A percentile compares a stretch with the other conserved stretches of the same genome.
These are phyloP conservation scores for Lactarius trivialis DNA, from an alignment of 768 basidiomycete species.

Conservation along the genomic window DNA sequence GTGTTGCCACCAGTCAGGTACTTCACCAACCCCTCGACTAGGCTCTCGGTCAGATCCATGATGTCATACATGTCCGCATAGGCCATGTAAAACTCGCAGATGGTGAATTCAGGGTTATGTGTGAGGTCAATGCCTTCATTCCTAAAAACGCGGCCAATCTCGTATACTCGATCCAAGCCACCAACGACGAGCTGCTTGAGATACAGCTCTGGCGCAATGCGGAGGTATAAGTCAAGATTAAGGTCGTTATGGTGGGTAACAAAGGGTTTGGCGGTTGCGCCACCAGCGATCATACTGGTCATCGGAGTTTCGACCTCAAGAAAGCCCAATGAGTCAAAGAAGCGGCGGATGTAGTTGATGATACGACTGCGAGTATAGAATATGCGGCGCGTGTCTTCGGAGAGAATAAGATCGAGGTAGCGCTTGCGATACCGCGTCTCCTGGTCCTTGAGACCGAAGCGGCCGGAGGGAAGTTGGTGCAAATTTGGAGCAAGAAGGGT, in stretches of 20 bases:
- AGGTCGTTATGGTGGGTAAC: conserved; percentile 99
- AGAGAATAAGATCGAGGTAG: conserved; percentile 96
- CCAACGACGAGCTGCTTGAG: conserved; percentile 97
- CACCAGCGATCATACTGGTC: conserved; percentile 93
- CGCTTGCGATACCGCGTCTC: conserved; percentile 98
- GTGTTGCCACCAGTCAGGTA: conserved; percentile 75
- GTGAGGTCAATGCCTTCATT: conserved; percentile 99
- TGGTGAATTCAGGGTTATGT: conserved; percentile 98
- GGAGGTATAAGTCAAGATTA: conserved; percentile 91
- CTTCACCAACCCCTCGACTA: conserved; percentile 90
- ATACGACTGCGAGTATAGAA: conserved; percentile 87
- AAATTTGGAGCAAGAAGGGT: conserved; percentile 91
- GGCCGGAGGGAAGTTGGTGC: conserved; percentile 88
- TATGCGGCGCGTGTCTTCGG: conserved; percentile 79
- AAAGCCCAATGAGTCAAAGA: conserved; percentile 86
- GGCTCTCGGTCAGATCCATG: conserved; percentile 92
- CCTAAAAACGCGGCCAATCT: conserved; percentile 96
- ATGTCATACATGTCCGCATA: conserved; percentile 99
- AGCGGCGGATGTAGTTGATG: conserved; percentile 89
- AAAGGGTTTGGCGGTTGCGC: conserved; percentile 98
- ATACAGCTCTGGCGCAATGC: conserved; percentile 95
- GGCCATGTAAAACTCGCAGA: conserved; percentile 99
- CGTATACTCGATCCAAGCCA: conserved; percentile 95
- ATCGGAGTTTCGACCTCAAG: conserved; percentile 99
- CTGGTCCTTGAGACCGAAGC: conserved; percentile 94